Base-by-base conservation (phyloP, 2,329 filamentous ascomycete genomes). In the Aspergillus fructus region DNA sequence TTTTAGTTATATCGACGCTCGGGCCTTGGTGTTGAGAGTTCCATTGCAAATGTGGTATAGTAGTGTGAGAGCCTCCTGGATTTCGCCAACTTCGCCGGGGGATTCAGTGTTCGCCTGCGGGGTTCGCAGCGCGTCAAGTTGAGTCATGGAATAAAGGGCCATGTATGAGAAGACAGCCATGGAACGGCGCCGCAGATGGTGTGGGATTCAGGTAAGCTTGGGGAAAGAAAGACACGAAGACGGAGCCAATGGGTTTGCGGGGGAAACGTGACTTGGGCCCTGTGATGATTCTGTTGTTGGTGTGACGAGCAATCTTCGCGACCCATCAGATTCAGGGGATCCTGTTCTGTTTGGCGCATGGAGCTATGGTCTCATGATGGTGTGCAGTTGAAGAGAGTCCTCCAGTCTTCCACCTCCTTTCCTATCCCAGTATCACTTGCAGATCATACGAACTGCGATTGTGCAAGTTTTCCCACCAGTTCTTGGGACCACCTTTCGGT, bases 401-500 rank as follows among this genome's bases (percentile, higher is more conserved):
- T 17, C 13, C 15, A 33, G 3, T 39, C 30, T 45, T 56, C 48
- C 45, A 23, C 30, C 49, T 54, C 47, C 47, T 42, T 56, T 19
- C 21, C 34, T 47, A 65, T 60, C 63, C 63, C 58, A 50, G 63
- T 47, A 61, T 56, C 42, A 43, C 60, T 33, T 63, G 60, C 60
- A 64, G 59, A 45, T 34, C 49, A 60, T 56, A 49, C 58, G 23
- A 52, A 30, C 27, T 53, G 46, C 33, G 41, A 58, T 60, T 51
- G 56, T 52, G 56, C 59, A 39, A 56, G 53, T 30, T 24, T 50
- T 52, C 47, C 37, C 53, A 53, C 50, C 47, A 43, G 34, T 17
- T 24, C 24, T 24, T 15, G 7, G 37, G 41, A 23, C 27, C 23
- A 21, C 30, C 50, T 9, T 46, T 9, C 50, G n/a, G 34, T 23